A percentile compares a stretch with the other conserved stretches of the same genome.
These are phyloP conservation scores for Phytophthora nicotianae DNA, from an alignment of 352 stramenopile species.

Conservation along the genomic window DNA sequence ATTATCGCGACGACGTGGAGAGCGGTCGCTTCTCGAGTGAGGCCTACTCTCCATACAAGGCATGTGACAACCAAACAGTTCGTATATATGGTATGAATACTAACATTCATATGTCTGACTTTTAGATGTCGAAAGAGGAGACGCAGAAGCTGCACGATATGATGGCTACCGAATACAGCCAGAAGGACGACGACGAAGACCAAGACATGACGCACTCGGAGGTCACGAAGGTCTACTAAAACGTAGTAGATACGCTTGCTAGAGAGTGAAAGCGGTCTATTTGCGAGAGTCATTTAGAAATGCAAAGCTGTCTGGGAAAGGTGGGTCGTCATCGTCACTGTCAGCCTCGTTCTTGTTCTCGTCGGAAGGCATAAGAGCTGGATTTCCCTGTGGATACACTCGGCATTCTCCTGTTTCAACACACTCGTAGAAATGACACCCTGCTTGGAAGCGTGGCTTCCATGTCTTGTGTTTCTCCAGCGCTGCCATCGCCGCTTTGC, in stretches of 20 bases:
- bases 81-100: background rate
- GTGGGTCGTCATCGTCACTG: slow-evolving; percentile 38
- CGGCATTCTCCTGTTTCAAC: slow-evolving; percentile 70
- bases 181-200: slow-evolving; percentile 33
- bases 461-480: slow-evolving; percentile 44
- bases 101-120: background rate
- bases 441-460: slow-evolving; percentile 67
- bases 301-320: slow-evolving; percentile 71
- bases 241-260: background rate
- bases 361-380: slow-evolving; percentile 3
- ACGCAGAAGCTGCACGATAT: slow-evolving; percentile 72
- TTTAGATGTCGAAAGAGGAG: slow-evolving; percentile 83
- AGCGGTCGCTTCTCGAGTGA: slow-evolving; percentile 93
- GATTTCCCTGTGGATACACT: slow-evolving; percentile 11
- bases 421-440: slow-evolving; percentile 81
- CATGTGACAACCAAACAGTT: slow-evolving; percentile 12
- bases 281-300: slow-evolving; percentile 53
- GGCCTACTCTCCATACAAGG: slow-evolving; percentile 96
- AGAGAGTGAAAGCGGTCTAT: slow-evolving; percentile 15
- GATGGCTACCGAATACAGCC: slow-evolving; percentile 61
- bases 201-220: slow-evolving; percentile 47
- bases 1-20: slow-evolving; percentile 98
- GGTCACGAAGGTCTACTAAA: slow-evolving; percentile 85
- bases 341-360: slow-evolving; percentile 23
- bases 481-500: slow-evolving; percentile 36